Base-by-base conservation (phyloP, 805 yeast species). In the Lachancea nothofagi region DNA sequence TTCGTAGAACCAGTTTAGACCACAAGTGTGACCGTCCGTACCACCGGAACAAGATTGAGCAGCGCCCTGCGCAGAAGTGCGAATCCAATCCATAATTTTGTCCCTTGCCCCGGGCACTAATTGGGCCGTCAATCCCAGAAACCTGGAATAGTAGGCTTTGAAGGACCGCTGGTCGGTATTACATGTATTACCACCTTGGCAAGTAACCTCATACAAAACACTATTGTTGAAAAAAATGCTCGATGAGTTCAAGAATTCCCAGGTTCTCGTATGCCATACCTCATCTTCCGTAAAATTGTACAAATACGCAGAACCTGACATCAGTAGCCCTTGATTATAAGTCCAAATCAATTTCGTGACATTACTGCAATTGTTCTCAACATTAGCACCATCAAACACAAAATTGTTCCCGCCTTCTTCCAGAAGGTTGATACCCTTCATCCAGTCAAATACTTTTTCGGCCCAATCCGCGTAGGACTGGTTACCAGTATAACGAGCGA, bases 121-220 rank as follows among this genome's bases (percentile, higher is more conserved):
- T 35, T 75, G 70, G 0, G 90, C 78, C 1, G 95, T 81, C 39
- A 76, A 64, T 2, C 88, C 93, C 57, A 89, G 61, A 58, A 80
- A 80, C 41, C 96, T 69, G 2, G 87, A 58, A 50, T 85, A 72
- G 51, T 81, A 83, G 1, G 95, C 95, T 67, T 84, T 86, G 72
- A 90, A 89, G n/a, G 93, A 78, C 44, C 95, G 72, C 69, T 89
- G 95, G 68, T 89, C 97, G 40, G 76, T 80, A 62, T 85, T 76
- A 69, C 97, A 89, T 28, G 71, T 67, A 7, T 56, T 58, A 1
- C 66, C 49, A 13, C 70, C 68, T 67, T 85, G 94, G 62, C 97
- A 89, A 1, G 95, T 87, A 5, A 82, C 80, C 59, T 89, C 97
- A 55, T 71, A 83, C 77, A 86, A 71, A 35, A 85, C 65, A 31